These are phyloP conservation scores for Saccharomycopsis sp. DNA, from an alignment of 805 yeast genomes.

Conservation along the genomic window DNA sequence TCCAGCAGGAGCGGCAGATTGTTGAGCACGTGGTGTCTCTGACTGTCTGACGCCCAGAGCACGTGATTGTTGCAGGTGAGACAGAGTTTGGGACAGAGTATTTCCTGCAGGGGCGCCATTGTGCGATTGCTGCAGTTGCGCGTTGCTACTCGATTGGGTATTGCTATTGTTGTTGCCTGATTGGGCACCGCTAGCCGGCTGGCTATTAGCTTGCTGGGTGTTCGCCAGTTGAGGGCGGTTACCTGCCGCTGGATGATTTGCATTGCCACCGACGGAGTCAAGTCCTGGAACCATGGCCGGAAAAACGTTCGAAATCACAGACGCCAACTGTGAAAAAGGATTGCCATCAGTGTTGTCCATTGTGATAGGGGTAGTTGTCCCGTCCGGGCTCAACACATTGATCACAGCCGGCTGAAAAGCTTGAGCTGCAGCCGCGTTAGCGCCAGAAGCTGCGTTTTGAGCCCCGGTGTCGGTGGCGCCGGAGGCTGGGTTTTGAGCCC, in stretches of 20 bases:
- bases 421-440: not conserved
- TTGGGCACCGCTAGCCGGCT: too few species aligned
- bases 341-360: slow-evolving; percentile 2
- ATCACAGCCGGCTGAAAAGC: not conserved
- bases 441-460: not conserved
- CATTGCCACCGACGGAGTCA: not conserved
- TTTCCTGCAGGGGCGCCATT: too few species aligned
- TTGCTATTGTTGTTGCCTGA: too few species aligned
- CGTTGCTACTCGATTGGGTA: too few species aligned
- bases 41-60: too few species aligned
- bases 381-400: not conserved
- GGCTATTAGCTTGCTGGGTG: not conserved
- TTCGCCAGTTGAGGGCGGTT: not conserved
- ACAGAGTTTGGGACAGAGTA: too few species aligned
- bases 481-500: too few species aligned
- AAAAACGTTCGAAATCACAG: not conserved
- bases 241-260: not conserved
- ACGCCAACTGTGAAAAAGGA: not conserved
- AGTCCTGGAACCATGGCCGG: too few species aligned
- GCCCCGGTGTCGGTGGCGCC: too few species aligned
- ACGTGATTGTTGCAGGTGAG: too few species aligned
- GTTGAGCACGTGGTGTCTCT: slow-evolving; percentile 1
- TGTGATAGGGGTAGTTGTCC: slow-evolving; percentile 1
- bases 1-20: not conserved
- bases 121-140: too few species aligned